Conservation (phyloP, 1,284 basidiomycete genomes). For the Leccinum pallidistipes region DNA sequence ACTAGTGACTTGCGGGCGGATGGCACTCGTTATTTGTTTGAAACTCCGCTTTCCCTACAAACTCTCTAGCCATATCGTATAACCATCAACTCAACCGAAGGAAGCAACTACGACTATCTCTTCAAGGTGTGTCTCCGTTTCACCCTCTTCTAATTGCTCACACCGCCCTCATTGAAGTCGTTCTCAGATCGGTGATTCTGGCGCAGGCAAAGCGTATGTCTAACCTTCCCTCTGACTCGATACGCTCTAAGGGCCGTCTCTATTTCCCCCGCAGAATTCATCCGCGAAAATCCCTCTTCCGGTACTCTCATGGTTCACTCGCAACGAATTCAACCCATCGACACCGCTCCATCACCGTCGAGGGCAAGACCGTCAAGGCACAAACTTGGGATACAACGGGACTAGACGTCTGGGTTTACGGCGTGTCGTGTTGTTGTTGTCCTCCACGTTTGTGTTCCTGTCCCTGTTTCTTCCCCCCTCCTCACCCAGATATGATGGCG, state of each 20-base stretch:
- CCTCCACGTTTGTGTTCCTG: not conserved
- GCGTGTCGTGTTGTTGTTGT: conserved; percentile 4
- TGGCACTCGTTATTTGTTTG: conserved; percentile 8
- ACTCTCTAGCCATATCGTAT: conserved; percentile 4
- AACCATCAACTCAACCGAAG: conserved; percentile 51
- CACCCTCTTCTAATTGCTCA: not conserved
- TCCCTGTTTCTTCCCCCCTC: not conserved
- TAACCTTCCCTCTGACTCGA: not conserved
- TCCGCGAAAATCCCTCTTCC: conserved; percentile 11
- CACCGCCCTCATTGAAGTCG: conserved; percentile 59
- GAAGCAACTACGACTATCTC: conserved; percentile 89
- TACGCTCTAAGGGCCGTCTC: not conserved
- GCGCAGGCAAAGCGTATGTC: conserved; percentile 94
- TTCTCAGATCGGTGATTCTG: conserved; percentile 96
- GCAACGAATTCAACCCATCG: conserved; percentile 99
- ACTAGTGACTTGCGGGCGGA: conserved; percentile 21
- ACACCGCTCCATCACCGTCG: conserved; percentile 92
- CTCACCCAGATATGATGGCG: not conserved
- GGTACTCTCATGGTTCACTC: conserved; percentile 95
- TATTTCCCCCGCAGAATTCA: conserved; percentile 23
- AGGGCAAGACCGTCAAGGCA: conserved; percentile 97
- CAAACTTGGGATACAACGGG: conserved; percentile 99
- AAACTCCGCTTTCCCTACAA: conserved; percentile 22
- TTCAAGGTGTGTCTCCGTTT: conserved; percentile 73
- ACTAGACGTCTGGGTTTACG: conserved; percentile 38